phyloP scores from a whole-genome alignment of 495 filamentous ascomycete species.

The Recurvomyces mirabilis region DNA sequence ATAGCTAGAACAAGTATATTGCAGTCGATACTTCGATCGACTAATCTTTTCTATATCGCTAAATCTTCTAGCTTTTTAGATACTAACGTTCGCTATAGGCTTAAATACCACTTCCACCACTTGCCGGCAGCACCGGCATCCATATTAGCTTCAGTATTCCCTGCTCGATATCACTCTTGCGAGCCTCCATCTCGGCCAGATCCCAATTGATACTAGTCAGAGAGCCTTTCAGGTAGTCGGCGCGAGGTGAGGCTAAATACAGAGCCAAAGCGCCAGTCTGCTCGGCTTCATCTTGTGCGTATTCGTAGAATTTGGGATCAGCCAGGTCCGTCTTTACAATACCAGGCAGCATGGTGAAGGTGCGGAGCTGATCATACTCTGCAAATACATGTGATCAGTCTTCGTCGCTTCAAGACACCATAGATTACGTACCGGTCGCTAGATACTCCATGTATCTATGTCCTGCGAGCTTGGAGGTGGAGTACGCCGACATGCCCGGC shows the following conservation, averaged over 20 bases:
- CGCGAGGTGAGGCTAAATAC: conserved; percentile 15
- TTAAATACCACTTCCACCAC: conserved; percentile 1
- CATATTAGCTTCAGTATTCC: conserved; percentile 17
- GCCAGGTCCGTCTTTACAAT: conserved; percentile 15
- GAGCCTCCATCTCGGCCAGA: conserved; percentile 3
- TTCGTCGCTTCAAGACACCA: neutral
- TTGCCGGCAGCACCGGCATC: conserved; percentile 2
- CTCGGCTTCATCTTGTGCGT: conserved; percentile 14
- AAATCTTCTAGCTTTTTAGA: too few species aligned
- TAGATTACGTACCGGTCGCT: conserved; percentile 7
- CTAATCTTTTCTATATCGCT: too few species aligned
- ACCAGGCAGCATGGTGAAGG: conserved; percentile 17
- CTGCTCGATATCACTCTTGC: conserved; percentile 2
- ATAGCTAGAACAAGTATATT: too few species aligned
- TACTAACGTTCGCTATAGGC: too few species aligned
- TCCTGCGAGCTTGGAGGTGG: conserved; percentile 15
- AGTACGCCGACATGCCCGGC: conserved; percentile 14
- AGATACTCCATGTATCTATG: conserved; percentile 18
- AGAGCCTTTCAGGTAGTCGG: conserved; percentile 18
- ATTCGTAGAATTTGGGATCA: conserved; percentile 1
- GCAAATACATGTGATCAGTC: neutral
- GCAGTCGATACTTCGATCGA: too few species aligned
- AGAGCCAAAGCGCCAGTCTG: conserved; percentile 16
- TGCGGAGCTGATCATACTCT: conserved; percentile 18
- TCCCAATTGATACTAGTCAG: conserved; percentile 23